Evolutionary conservation across 805 yeast genomes (phyloP), one percentile per base, ranked within the genome.

Genomic region (Candida piceae): DNA sequence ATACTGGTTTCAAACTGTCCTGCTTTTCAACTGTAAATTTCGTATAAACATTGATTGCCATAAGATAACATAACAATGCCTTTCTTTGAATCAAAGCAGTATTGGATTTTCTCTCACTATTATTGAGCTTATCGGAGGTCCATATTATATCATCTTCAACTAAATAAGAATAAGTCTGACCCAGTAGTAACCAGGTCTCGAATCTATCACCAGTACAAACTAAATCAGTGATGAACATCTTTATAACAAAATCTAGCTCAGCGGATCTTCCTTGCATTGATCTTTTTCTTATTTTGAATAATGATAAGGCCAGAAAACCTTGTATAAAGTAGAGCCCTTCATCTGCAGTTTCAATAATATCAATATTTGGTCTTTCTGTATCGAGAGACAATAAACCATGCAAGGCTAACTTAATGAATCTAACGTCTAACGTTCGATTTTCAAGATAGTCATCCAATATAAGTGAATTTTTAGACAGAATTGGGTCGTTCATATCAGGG

Each of bases 101-200:
- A 0, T 62, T 56, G 4, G 62, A 61, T 50, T 81, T 81, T 42
- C 78, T 69, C 5, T 83, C 93, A 0, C 67, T 52, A 0, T 73
- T 67, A 35, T 80, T 80, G 25, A 87, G 60, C 50, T 84, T 84
- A 49, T 89, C 96, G 0, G 95, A 79, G 1, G 90, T 84, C 94
- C 96, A 87, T n/a, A 85, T 77, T 38, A 93, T 60, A 45, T 86
- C 96, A 56, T 88, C 96, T 46, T 90, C 97, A 0, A 83, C 95
- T 28, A 84, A 63, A 39, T 68, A 78, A 0, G 88, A 80, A 48
- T 72, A 88, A 0, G 90, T 79, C 52, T 81, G 87, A 0, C 94
- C 96, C 11, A 93, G 56, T 1, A 86, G 68, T 28, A 78, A 65
- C 99, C 99, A 93, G 7, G 85, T 77, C 58, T 93, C 98, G 32